Evolutionary conservation across 345 rosid genomes (phyloP), one percentile per base, ranked within the genome.

Genomic region (Citrus hindsii): DNA sequence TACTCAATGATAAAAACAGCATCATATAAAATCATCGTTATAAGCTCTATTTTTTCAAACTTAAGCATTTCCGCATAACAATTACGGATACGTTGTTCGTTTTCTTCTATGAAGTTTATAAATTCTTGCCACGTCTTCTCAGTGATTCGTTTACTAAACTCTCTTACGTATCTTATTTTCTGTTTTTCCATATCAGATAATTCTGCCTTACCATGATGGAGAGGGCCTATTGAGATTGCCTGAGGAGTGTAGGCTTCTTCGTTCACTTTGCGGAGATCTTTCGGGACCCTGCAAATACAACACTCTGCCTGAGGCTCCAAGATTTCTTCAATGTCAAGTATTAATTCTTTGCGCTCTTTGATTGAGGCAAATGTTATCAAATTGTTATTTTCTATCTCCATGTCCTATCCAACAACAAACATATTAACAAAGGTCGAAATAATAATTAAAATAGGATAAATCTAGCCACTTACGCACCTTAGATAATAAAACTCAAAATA

Each of bases 91-190:
- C 51, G 9, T 2, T 33, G 48, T 8, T 32, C 76, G 2, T 12
- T 2, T 9, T 28, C 14, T 30, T 42, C 22, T 30, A 70, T 12
- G 18, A 60, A 69, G 21, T 4, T 22, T 0, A 7, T 33, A 42
- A 60, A 13, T 37, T 25, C 42, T 10, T 4, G 5, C 67, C 35
- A 64, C 7, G 35, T 33, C 6, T 2, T 55, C 62, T 30, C 25
- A 6, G 56, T 4, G 64, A 60, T n/a, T 18, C 51, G 53, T 62
- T 32, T 12, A 2, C 6, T 21, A 9, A 77, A 77, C 4, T 60
- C 62, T 77, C 69, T 42, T 42, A 22, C 2, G 61, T 46, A 77
- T 60, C 80, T 60, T 24, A 60, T 60, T 60, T 60, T 60, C 27
- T 60, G 64, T 4, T 28, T 62, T 2, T 62, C 67, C 67, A 62